phyloP scores from a whole-genome alignment of 148 eudicot species.

The Polygonum maritimum region DNA sequence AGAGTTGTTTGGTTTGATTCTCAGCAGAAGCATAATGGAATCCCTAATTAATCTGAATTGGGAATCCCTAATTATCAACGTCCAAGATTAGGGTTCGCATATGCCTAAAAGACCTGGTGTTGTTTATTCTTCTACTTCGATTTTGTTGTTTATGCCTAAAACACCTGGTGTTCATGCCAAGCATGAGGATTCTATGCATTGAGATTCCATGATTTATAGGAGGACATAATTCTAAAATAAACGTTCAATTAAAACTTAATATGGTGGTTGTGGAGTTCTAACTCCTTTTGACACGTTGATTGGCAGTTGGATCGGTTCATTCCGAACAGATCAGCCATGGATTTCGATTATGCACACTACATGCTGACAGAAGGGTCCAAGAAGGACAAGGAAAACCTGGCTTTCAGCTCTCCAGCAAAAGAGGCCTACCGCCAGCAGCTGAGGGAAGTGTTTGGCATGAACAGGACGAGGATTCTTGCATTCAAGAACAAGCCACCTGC shows the following conservation, averaged over 20 bases:
- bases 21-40: not conserved
- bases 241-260: not conserved
- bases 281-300: not conserved
- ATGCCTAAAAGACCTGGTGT: not conserved
- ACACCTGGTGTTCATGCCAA: too few species aligned
- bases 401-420: conserved; percentile 57
- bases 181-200: too few species aligned
- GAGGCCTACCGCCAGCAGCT: conserved; percentile 86
- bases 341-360: conserved; percentile 85
- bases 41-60: not conserved
- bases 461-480: conserved; percentile 75
- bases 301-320: conserved; percentile 88
- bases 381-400: conserved; percentile 81
- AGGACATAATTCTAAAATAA: not conserved
- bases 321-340: conserved; percentile 93
- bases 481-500: conserved; percentile 92
- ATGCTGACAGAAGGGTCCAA: conserved; percentile 70
- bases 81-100: not conserved
- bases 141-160: not conserved
- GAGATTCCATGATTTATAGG: not conserved
- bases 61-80: not conserved
- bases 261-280: not conserved
- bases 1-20: not conserved
- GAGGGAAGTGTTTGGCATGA: conserved; percentile 81
- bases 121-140: not conserved